Evolutionary conservation across 2,329 filamentous ascomycete genomes (phyloP), one percentile per base, ranked within the genome.

Genomic region (Calonectria naviculata): DNA sequence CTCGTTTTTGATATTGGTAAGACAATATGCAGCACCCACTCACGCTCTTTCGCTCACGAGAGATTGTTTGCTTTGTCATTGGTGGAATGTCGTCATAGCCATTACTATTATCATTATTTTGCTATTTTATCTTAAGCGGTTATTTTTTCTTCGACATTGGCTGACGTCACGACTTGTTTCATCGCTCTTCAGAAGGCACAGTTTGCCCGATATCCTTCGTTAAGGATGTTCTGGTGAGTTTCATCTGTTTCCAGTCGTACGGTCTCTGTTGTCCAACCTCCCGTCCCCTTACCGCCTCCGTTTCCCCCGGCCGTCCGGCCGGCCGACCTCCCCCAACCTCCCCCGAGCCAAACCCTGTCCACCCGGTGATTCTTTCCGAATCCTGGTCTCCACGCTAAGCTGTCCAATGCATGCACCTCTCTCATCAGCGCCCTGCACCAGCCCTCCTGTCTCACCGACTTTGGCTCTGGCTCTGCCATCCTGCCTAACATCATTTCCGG

Each of bases 181-280:
- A 38, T 46, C 21, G 21, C 28, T 31, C 61, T 75, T 60, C 77
- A 95, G 93, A 95, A 88, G 93, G 94, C 73, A 95, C 94, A 61
- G 91, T 95, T 74, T 95, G 93, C 82, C 93, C 93, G 77, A 95
- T 95, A 81, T 94, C 92, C 77, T 95, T 95, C 83, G 94, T 95
- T 83, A 94, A 94, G 85, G 92, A 95, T 82, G 90, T 94, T 75
- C 86, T 95, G 85, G 94, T 95, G 90, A 89, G 93, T 85, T 72
- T 74, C 71, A 72, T 67, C 70, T 75, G 58, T 63, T 73, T 67
- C 74, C 68, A 58, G 63, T 72, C 73, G 64, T 70, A 65, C 73
- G 54, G 54, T 61, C 72, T 72, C 66, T 58, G 68, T 70, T 73
- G 52, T 70, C 46, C 61, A 71, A 63, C 65, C 66, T 36, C 52